Base-by-base conservation (phyloP, 2,329 filamentous ascomycete genomes). In the Ramularia endophylla region DNA sequence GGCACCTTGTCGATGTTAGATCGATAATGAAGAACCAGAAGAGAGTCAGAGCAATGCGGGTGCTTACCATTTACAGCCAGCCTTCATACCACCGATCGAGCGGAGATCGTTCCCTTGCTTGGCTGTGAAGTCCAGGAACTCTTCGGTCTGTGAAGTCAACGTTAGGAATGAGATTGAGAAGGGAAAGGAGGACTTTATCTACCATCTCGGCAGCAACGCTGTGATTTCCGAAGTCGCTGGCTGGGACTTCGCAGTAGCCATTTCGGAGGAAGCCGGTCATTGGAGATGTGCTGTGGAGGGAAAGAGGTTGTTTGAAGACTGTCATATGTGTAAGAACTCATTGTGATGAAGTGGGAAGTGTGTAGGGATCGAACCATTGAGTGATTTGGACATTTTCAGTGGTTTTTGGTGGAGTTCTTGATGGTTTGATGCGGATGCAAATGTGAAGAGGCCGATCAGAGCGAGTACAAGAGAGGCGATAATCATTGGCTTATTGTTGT, bases 81-180 rank as follows among this genome's bases (percentile, higher is more conserved):
- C 72, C 15, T 67, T 74, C 40, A 81, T 67, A 3, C 77, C 77
- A 3, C 47, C 44, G 15, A 69, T 67, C 4, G 59, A 53, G 17
- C 75, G 69, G 25, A 82, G 64, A 53, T 81, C 74, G 54, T 81
- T 81, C 28, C 77, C 78, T 27, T 70, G 68, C 4, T 68, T 65
- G 13, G 77, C 75, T 22, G 70, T 71, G 64, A 76, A 81, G 55
- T 80, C 74, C 25, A 81, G 73, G 58, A 82, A 82, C 51, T 77
- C 32, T 20, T 34, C 32, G 15, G 32, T 41, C 44, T 44, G 37
- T 3, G 11, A n/a, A 4, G n/a, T 12, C 22, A n/a, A 13, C 8
- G n/a, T 17, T 11, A 8, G 17, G 19, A 44, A 17, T 20, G n/a
- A 20, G 29, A 13, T 19, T 25, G 17, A n/a, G 25, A 18, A 12